Conservation (phyloP, 106 monocot species). For the Platanthera zijinensis region DNA sequence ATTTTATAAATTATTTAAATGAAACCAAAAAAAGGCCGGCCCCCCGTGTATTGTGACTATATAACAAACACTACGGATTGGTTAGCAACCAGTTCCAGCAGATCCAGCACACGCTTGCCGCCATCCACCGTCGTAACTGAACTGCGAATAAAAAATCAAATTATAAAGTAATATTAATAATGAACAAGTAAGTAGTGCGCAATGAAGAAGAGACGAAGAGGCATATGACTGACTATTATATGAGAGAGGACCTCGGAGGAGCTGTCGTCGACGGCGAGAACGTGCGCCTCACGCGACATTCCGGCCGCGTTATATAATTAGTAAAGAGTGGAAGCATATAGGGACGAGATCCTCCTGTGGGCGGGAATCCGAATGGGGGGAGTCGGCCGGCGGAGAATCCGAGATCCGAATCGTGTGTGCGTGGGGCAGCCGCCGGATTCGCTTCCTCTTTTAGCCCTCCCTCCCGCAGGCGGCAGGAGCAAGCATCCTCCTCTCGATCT, state of each 20-base stretch:
- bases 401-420: constrained; percentile 9
- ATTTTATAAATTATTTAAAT: not conserved
- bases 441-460: constrained; percentile 4
- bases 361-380: not conserved
- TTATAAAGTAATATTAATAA: not conserved
- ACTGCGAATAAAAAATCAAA: constrained; percentile 25
- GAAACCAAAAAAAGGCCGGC: not conserved
- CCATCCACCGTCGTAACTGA: constrained; percentile 73
- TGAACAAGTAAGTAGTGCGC: too few relatives aligned
- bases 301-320: not conserved
- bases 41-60: not conserved
- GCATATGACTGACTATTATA: too few relatives aligned
- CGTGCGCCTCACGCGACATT: constrained; percentile 25
- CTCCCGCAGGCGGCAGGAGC: too few relatives aligned
- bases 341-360: not conserved
- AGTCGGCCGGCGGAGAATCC: constrained; percentile 1
- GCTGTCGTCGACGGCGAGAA: constrained; percentile 59
- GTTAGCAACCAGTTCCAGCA: too few relatives aligned
- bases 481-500: not conserved
- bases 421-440: not conserved
- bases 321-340: not conserved
- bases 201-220: too few relatives aligned
- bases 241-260: too few relatives aligned
- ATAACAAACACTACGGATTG: too few relatives aligned
- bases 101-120: constrained; percentile 48